Conservation (phyloP, 2,329 filamentous ascomycete genomes). For the Diaporthe capsici region DNA sequence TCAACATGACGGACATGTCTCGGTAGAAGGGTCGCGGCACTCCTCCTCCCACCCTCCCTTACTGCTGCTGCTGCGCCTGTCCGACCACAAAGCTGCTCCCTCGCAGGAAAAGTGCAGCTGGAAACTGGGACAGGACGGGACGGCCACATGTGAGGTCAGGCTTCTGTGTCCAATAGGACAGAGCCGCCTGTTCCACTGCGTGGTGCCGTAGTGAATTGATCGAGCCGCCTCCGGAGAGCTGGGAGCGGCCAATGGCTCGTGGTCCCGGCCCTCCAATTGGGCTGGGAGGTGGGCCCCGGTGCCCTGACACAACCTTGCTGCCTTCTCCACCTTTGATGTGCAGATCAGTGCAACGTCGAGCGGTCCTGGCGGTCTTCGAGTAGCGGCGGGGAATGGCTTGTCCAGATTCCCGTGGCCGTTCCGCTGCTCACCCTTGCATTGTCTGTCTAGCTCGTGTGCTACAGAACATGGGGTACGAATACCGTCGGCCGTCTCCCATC, state of each 20-base stretch:
- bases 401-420: slow-evolving; percentile 17
- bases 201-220: slow-evolving; percentile 1
- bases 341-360: slow-evolving; percentile 32
- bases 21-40: neutral
- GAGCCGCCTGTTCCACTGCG: slow-evolving; percentile 26
- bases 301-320: slow-evolving; percentile 10
- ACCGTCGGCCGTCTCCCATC: neutral
- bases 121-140: slow-evolving; percentile 2
- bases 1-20: slow-evolving; percentile 14
- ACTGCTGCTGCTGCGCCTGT: neutral
- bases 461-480: neutral
- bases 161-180: slow-evolving; percentile 36
- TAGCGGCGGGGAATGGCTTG: slow-evolving; percentile 16
- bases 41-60: neutral
- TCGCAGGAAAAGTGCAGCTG: slow-evolving; percentile 5
- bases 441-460: neutral
- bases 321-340: slow-evolving; percentile 29
- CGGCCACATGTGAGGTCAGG: slow-evolving; percentile 4
- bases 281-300: neutral
- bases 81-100: slow-evolving; percentile 11
- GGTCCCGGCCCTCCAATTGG: slow-evolving; percentile 19
- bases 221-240: slow-evolving; percentile 20
- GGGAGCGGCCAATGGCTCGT: slow-evolving; percentile 25
- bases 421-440: slow-evolving; percentile 4
- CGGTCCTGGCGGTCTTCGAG: slow-evolving; percentile 24